Base-by-base conservation (phyloP, 352 stramenopile genomes). In the Phytophthora hybrid region DNA sequence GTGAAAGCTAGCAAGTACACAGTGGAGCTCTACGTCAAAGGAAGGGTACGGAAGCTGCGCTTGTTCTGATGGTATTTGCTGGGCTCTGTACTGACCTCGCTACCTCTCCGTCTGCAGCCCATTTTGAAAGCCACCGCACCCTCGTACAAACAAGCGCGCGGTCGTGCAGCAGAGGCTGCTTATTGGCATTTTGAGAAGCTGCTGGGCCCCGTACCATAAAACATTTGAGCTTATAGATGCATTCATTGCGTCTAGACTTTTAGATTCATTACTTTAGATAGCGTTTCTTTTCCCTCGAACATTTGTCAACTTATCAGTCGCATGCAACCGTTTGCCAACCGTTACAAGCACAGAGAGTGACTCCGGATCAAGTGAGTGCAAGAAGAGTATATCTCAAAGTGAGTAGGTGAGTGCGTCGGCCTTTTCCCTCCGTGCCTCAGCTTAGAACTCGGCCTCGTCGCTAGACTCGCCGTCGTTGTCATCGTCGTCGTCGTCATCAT, bases 381-480 rank as follows among this genome's bases (percentile, higher is more conserved):
- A 53, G 60, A 71, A 49, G 56, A 51, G 58, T 46, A 49, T 68
- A 74, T 71, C 63, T 74, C 65, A 73, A 69, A 6, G 21, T 66
- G 44, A 57, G 52, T 18, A 26, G 23, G 37, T 44, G 53, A 57
- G n/a, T 32, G 46, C 21, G 37, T 61, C 11, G 31, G 53, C 52
- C 16, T n/a, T 26, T 58, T 13, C 26, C 31, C 31, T 59, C 32
- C 7, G 31, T 74, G 47, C 5, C 53, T 71, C 18, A 13, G 54
- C 57, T 82, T 92, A 96, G 67, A 96, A 96, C 71, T 96, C 89
- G 52, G 89, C 89, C 72, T 95, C 88, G 63, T 94, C 88, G 66
- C 88, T 95, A 58, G 88, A 91, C 55, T 91, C 85, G 55, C 90
- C 89, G 54, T 93, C 88, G n/a, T 94, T 82, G 34, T 83, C 84